Evolutionary conservation across 345 rosid genomes (phyloP).

Genomic region (Melastoma malabathricum): DNA sequence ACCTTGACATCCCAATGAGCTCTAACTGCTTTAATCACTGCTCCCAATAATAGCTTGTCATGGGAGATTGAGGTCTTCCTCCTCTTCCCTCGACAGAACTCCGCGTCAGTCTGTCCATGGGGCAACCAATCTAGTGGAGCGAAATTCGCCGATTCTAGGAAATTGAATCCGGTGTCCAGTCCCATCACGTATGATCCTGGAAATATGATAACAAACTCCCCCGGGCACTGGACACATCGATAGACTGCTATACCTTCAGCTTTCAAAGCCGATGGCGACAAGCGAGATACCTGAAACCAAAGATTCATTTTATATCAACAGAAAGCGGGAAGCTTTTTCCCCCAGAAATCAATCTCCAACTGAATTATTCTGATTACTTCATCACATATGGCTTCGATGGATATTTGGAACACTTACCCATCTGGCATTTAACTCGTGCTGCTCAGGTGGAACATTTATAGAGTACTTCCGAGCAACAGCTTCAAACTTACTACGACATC

Average conservation of each 20-base stretch:
- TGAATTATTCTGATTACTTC: too few species aligned
- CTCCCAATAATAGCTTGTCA: constrained; percentile 50
- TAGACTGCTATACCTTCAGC: constrained; percentile 47
- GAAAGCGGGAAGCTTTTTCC: too few species aligned
- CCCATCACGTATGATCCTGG: constrained; percentile 54
- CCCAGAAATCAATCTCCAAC: too few species aligned
- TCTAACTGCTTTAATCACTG: constrained; percentile 47
- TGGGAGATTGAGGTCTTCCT: constrained; percentile 40
- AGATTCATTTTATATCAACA: too few species aligned
- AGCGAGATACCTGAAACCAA: constrained; percentile 26
- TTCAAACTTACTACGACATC: constrained; percentile 26
- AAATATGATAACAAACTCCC: constrained; percentile 52
- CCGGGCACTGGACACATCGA: constrained; percentile 50
- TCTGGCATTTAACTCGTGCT: constrained; percentile 16
- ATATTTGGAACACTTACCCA: constrained; percentile 23
- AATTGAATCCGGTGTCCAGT: constrained; percentile 63
- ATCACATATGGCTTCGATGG: too few species aligned
- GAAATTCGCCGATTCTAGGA: constrained; percentile 42
- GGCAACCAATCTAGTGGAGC: constrained; percentile 75
- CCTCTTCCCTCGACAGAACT: constrained; percentile 30
- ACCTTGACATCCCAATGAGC: constrained; percentile 36
- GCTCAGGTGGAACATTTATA: constrained; percentile 14
- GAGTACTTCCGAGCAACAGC: constrained; percentile 21
- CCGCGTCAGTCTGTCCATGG: constrained; percentile 43
- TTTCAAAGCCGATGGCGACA: constrained; percentile 29